phyloP scores from a whole-genome alignment of 1,284 basidiomycete genomes.

The Ceratobasidium sp. region DNA sequence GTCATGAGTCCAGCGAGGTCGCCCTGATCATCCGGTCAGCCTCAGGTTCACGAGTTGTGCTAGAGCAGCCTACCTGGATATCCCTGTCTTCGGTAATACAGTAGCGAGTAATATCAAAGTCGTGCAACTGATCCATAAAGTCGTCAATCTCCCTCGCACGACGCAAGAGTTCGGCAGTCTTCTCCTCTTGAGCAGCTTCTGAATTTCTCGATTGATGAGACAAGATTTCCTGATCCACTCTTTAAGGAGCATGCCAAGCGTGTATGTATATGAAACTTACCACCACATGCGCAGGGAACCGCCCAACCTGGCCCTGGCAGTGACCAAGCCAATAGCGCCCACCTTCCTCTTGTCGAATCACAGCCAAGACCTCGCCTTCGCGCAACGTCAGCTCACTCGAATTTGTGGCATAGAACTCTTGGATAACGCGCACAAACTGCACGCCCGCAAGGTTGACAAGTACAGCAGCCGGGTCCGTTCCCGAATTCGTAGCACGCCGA shows the following conservation, averaged over 20 bases:
- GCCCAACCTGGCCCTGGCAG: conserved; percentile 24
- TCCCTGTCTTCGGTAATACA: conserved; percentile 34
- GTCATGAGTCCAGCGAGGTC: conserved; percentile 24
- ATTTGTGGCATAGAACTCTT: not conserved
- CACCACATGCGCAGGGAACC: conserved; percentile 27
- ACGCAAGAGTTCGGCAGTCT: conserved; percentile 31
- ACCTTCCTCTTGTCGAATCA: conserved; percentile 9
- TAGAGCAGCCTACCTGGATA: conserved; percentile 13
- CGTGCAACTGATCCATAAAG: conserved; percentile 35
- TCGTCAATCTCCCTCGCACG: conserved; percentile 29
- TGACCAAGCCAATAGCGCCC: conserved; percentile 31
- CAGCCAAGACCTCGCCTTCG: conserved; percentile 26
- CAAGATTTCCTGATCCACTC: conserved; percentile 13
- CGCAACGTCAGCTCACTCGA: conserved; percentile 23
- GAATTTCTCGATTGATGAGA: conserved; percentile 18
- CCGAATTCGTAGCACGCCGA: not conserved
- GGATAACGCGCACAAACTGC: conserved; percentile 20
- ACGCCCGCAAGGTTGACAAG: conserved; percentile 30
- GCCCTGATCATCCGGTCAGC: not conserved
- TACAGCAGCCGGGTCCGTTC: conserved; percentile 5
- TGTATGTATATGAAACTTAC: not conserved
- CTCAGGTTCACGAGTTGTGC: not conserved
- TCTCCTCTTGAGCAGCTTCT: conserved; percentile 23
- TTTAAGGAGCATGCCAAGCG: not conserved
- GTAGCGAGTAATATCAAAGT: conserved; percentile 33